Evolutionary conservation across 2,329 filamentous ascomycete species (phyloP), one percentile per base, ranked within the genome.

Genomic region (Paecilomyces dactylethromorphus): DNA sequence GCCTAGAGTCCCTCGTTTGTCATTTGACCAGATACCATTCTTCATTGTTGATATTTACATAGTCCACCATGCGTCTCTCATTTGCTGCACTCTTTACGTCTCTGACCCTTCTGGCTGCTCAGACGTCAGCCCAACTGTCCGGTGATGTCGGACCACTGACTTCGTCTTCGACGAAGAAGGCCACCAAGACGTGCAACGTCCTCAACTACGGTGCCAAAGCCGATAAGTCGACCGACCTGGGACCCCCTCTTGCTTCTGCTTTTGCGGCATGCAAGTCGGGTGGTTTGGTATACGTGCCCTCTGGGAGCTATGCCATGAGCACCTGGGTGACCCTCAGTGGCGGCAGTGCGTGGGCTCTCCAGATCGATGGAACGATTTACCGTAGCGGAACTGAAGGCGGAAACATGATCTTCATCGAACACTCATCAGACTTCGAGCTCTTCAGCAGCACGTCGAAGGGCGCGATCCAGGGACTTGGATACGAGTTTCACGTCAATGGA

Each of bases 361-460:
- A 82, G 62, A 71, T 83, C 45, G 82, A 84, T 65, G 82, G 82
- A 21, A 75, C 74, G 29, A 81, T 84, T 59, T 80, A 80, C 64
- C 77, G 82, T 1, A 80, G 76, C n/a, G 79, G 81, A 6, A 78
- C 74, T 5, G 76, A 66, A 5, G 76, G 68, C 6, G 81, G 81
- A 1, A 83, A 83, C 61, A 84, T 84, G 81, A 77, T 84, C 62
- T 74, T 78, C 60, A 75, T 83, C 56, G 72, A 80, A 61, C 76
- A 81, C 60, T 73, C 75, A 8, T 74, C 69, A 56, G 80, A 84
- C 64, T 82, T 84, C 56, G 82, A 84, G 64, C 62, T 84, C 58
- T 83, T 82, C 68, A 82, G 79, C 50, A 79, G 76, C 50, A 82
- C 76, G 3, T 79, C 78, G 13, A 73, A 76, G 59, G 82, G 81